Evolutionary conservation across 176 grass and related monocot species (phyloP).

Genomic region (Avena insularis): DNA sequence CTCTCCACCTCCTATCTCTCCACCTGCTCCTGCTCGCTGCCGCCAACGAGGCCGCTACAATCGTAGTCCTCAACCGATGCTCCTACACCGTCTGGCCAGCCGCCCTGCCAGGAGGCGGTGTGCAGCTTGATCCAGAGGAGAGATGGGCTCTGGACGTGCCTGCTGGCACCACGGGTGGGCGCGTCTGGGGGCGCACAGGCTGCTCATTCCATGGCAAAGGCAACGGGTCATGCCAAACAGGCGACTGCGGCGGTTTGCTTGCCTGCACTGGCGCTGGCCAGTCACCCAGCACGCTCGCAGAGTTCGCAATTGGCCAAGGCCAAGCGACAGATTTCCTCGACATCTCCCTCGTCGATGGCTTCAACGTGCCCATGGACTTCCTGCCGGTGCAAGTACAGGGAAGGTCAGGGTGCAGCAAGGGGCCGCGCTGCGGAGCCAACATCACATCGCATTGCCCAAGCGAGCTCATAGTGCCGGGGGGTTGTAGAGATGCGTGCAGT

Average conservation of each 20-base stretch:
- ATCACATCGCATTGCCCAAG: slow-evolving; percentile 41
- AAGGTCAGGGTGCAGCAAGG: slow-evolving; percentile 16
- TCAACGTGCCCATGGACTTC: slow-evolving; percentile 65
- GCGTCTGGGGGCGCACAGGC: slow-evolving; percentile 36
- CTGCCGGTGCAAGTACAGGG: background rate
- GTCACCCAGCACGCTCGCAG: background rate
- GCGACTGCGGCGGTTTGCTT: slow-evolving; percentile 20
- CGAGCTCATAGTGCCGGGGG: slow-evolving; percentile 31
- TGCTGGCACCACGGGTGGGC: rapidly evolving
- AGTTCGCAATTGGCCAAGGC: background rate
- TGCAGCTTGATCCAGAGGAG: background rate
- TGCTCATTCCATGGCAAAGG: background rate
- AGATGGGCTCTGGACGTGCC: background rate
- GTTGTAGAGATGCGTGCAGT: slow-evolving; percentile 16
- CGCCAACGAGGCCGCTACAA: background rate
- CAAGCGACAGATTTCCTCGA: slow-evolving; percentile 35
- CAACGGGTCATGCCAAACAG: background rate
- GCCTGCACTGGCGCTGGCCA: rapidly evolving
- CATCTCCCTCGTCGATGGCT: slow-evolving; percentile 49
- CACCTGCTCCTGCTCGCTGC: background rate
- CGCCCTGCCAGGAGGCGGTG: background rate
- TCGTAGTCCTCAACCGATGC: slow-evolving; percentile 44
- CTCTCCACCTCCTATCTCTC: background rate
- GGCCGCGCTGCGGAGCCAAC: slow-evolving; percentile 3
- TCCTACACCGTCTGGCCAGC: slow-evolving; percentile 53